Base-by-base conservation (phyloP, 495 filamentous ascomycete genomes). In the Penicillium tannophilum region DNA sequence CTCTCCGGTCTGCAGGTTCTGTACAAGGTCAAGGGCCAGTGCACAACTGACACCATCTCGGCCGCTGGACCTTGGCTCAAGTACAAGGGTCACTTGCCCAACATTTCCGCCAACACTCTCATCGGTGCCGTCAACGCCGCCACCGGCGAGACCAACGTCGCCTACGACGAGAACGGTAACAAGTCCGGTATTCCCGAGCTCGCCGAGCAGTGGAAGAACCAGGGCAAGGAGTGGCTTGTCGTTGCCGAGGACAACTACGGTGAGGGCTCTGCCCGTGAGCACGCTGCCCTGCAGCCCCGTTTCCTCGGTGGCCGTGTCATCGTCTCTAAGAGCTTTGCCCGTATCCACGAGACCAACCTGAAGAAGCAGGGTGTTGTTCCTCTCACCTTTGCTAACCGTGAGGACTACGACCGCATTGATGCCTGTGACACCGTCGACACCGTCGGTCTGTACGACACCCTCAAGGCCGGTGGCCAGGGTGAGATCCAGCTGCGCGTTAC, bases 301-400 rank as follows among this genome's bases (percentile, higher is more conserved):
- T 98, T 94, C 73, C 86, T 98, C 0, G 94, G 94, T 51, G 91
- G 91, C 35, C 81, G 93, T 16, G 75, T 97, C 64, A 91, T 98
- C 46, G 84, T 98, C 24, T 81, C 88, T 55, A 98, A 98, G 82
- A 87, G 82, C 69, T 98, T 98, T 71, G 94, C 94, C 3, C 83
- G 94, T 44, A 98, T 98, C 73, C 94, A 98, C 77, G 95, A 98
- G 82, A 97, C 94, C 17, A 98, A 98, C 76, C 78, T 98, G 31
- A 98, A 98, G 87, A 98, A 98, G 81, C 94, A 98, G 79, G 94
- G 94, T 58, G 89, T 98, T 16, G 92, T 97, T 20, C 94, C 94
- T 0, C 76, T 98, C 59, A 95, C 90, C 0, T 96, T 98, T 66
- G 90, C 76, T 2, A 81, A 94, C 67, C 89, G 90, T 67, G 78